These are phyloP conservation scores for Lineolata rhizophorae DNA, from an alignment of 495 filamentous ascomycete genomes.

Conservation along the genomic window DNA sequence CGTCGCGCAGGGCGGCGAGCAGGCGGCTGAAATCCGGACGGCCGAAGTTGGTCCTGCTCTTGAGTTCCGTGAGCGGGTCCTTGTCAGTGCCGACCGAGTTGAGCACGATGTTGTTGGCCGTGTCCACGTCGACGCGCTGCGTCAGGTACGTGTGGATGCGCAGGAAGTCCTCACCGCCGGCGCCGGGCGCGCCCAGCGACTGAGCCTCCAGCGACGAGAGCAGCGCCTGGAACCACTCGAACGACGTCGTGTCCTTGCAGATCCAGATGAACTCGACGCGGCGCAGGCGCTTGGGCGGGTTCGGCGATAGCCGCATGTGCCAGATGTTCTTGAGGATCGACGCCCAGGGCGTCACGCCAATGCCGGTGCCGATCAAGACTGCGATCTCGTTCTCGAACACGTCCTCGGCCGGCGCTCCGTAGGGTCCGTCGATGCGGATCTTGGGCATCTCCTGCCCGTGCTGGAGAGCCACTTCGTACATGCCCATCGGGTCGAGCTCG, in stretches of 20 bases:
- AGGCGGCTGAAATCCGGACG: constrained; percentile 74
- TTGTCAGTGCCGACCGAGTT: constrained; percentile 74
- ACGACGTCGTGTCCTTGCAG: constrained; percentile 85
- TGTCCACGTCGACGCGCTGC: constrained; percentile 76
- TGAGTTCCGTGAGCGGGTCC: constrained; percentile 83
- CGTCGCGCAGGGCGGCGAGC: constrained; percentile 68
- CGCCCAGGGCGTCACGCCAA: constrained; percentile 54
- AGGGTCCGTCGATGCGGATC: constrained; percentile 68
- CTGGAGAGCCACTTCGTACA: constrained; percentile 93
- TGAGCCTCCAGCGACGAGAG: constrained; percentile 83
- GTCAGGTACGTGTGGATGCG: constrained; percentile 97
- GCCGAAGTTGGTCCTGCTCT: constrained; percentile 80
- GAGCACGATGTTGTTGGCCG: constrained; percentile 85
- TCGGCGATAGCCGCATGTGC: constrained; percentile 70
- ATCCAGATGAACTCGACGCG: constrained; percentile 99
- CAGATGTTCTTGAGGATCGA: constrained; percentile 94
- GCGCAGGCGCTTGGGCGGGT: constrained; percentile 67
- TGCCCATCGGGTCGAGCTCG: constrained; percentile 75
- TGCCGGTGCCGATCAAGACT: constrained; percentile 45
- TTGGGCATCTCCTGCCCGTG: constrained; percentile 79
- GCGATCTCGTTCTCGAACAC: constrained; percentile 61
- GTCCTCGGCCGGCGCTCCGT: constrained; percentile 33
- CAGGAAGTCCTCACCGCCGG: constrained; percentile 66
- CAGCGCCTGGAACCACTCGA: constrained; percentile 96
- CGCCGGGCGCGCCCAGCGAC: constrained; percentile 38